Evolutionary conservation across 768 basidiomycete genomes (phyloP).

Genomic region (Pleurotus pulmonarius): DNA sequence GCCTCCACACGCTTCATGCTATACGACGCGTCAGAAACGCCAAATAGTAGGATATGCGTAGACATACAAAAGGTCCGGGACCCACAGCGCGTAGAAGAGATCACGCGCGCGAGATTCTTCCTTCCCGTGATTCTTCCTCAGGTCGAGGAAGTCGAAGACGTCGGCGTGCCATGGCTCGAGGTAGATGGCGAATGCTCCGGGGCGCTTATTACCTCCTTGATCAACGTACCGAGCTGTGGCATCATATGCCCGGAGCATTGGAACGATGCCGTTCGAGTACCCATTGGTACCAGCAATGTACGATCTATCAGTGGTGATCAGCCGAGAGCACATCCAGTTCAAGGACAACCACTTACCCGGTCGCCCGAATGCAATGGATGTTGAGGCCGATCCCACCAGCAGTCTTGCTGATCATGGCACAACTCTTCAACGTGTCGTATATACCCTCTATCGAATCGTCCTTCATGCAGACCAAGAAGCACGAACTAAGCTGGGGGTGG

Average conservation of each 20-base stretch:
- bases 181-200: conserved; percentile 97
- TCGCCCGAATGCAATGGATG: conserved; percentile 96
- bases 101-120: conserved; percentile 96
- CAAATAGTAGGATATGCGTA: not conserved
- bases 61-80: conserved; percentile 89
- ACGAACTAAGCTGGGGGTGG: conserved; percentile 90
- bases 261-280: conserved; percentile 97
- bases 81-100: conserved; percentile 98
- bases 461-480: conserved; percentile 98
- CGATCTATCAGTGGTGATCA: conserved; percentile 46
- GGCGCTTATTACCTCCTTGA: conserved; percentile 98
- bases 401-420: conserved; percentile 99
- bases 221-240: conserved; percentile 98
- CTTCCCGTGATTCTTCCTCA: conserved; percentile 98
- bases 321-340: not conserved
- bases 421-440: conserved; percentile 96
- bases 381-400: conserved; percentile 96
- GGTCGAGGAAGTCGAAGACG: conserved; percentile 94
- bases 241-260: conserved; percentile 97
- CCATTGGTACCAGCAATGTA: conserved; percentile 99
- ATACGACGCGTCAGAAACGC: not conserved
- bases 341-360: conserved; percentile 53
- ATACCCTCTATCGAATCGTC: conserved; percentile 99
- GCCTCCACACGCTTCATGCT: conserved; percentile 97
- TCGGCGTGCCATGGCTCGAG: conserved; percentile 99